A percentile compares a stretch with the other conserved stretches of the same genome.
Evolutionary conservation across 129 eudicot species (phyloP).

Genomic region (Chrysanthemum makinoi): DNA sequence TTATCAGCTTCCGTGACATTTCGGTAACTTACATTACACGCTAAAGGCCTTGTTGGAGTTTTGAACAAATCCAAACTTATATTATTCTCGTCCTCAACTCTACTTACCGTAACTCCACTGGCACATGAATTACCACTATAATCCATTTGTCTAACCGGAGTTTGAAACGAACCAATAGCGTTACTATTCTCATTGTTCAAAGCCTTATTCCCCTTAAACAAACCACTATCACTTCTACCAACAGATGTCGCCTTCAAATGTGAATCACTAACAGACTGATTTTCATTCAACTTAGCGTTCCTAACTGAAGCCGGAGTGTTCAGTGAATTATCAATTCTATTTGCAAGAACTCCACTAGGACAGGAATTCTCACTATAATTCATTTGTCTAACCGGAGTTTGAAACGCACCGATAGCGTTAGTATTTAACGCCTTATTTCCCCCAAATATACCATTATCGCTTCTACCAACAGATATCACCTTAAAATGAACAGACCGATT

Average conservation of each 20-base stretch:
- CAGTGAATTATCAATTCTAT: constrained; percentile 23
- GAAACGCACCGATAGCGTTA: neutral
- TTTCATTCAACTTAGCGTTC: constrained; percentile 21
- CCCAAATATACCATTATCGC: constrained; percentile 8
- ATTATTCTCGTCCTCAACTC: constrained; percentile 23
- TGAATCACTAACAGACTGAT: constrained; percentile 18
- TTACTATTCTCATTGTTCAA: constrained; percentile 19
- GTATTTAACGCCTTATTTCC: neutral
- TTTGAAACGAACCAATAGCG: constrained; percentile 19
- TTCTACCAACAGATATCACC: constrained; percentile 8
- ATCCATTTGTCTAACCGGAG: constrained; percentile 28
- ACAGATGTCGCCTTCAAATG: neutral
- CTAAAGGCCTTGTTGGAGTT: constrained; percentile 33
- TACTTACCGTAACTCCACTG: constrained; percentile 16
- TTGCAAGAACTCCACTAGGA: constrained; percentile 19
- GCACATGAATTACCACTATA: constrained; percentile 23
- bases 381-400: constrained; percentile 30
- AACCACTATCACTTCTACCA: constrained; percentile 14
- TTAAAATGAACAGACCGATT: constrained; percentile 14
- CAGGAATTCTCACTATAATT: constrained; percentile 18
- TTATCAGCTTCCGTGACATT: neutral
- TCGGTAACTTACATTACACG: constrained; percentile 6
- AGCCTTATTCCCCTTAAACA: neutral
- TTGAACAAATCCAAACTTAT: constrained; percentile 28
- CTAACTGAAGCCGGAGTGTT: constrained; percentile 28